Conservation (phyloP, 371 early-diverging fungal species). For the Mucor piriformis region DNA sequence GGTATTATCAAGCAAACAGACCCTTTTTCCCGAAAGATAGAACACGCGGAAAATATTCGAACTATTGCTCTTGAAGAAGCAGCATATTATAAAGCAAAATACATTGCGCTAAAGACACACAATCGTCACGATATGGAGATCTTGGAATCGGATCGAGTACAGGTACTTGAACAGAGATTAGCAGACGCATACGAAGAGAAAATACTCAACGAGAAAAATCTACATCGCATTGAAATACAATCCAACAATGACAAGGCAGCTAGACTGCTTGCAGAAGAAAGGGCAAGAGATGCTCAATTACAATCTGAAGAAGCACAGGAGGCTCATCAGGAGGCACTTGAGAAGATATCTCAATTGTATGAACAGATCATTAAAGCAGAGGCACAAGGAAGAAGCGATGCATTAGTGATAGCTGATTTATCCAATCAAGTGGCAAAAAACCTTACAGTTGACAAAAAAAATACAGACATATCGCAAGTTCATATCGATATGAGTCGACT, state of each 20-base stretch:
- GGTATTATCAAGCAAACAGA: slow-evolving; percentile 55
- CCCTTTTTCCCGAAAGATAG: slow-evolving; percentile 44
- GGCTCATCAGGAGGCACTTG: slow-evolving; percentile 48
- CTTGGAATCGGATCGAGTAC: slow-evolving; percentile 51
- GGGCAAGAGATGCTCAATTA: slow-evolving; percentile 41
- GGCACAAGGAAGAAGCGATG: slow-evolving; percentile 44
- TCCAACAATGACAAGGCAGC: slow-evolving; percentile 46
- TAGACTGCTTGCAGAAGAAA: slow-evolving; percentile 50
- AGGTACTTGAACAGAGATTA: slow-evolving; percentile 54
- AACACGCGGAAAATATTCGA: slow-evolving; percentile 50
- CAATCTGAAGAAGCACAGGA: slow-evolving; percentile 57
- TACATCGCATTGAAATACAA: slow-evolving; percentile 33
- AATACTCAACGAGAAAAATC: slow-evolving; percentile 28
- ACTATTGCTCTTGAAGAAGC: slow-evolving; percentile 61
- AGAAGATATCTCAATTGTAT: slow-evolving; percentile 47
- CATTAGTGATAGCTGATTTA: slow-evolving; percentile 41
- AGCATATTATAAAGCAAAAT: slow-evolving; percentile 58
- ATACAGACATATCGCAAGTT: slow-evolving; percentile 34
- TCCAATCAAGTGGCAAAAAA: slow-evolving; percentile 47
- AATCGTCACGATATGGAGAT: slow-evolving; percentile 35
- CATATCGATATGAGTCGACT: slow-evolving; percentile 56
- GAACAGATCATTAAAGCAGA: slow-evolving; percentile 47
- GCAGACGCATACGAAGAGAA: slow-evolving; percentile 43
- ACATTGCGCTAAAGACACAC: slow-evolving; percentile 30
- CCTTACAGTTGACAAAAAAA: slow-evolving; percentile 8